Conservation (phyloP, 129 eudicot genomes). For the Rutidosis leptorrhynchoides region DNA sequence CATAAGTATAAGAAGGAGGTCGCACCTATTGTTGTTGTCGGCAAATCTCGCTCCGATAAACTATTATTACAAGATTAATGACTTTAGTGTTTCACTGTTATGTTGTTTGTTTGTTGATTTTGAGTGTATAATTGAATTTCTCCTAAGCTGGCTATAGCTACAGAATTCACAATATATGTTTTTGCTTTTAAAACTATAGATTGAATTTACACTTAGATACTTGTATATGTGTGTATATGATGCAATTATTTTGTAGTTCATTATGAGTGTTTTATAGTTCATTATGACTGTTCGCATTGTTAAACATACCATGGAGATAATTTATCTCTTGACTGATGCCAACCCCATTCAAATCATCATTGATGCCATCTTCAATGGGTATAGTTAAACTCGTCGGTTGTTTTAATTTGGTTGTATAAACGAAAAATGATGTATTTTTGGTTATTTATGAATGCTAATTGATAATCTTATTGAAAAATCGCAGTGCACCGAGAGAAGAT, state of each 20-base stretch:
- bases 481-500: slow-evolving; percentile 85
- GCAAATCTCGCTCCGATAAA: slow-evolving; percentile 28
- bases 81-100: no score
- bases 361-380: slow-evolving; percentile 81
- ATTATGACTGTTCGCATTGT: slow-evolving; percentile 71
- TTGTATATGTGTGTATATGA: no score
- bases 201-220: no score
- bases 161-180: no score
- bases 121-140: background rate
- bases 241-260: no score
- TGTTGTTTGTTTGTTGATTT: background rate
- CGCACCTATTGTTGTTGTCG: slow-evolving; percentile 19
- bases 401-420: no score
- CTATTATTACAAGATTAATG: no score
- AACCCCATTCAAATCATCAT: slow-evolving; percentile 75
- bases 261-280: no score
- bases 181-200: no score
- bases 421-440: background rate
- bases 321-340: slow-evolving; percentile 60
- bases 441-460: background rate
- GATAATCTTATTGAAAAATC: background rate
- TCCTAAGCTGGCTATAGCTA: no score
- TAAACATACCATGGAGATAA: slow-evolving; percentile 75
- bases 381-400: background rate
- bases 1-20: slow-evolving; percentile 23